Evolutionary conservation across 768 basidiomycete genomes (phyloP).

Genomic region (Boletus barrowsii): DNA sequence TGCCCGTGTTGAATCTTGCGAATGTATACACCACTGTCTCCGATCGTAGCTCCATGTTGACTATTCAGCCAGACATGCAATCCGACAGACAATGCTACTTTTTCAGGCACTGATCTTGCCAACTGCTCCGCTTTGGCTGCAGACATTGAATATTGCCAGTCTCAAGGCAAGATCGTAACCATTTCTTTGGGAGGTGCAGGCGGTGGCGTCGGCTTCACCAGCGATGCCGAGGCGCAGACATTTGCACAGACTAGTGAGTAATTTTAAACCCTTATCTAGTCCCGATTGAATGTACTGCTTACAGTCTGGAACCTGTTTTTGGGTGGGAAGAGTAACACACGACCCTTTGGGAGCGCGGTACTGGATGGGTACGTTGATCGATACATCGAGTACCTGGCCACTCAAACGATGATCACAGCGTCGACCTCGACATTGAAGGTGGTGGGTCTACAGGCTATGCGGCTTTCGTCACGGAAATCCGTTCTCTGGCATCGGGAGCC

Average conservation of each 20-base stretch:
- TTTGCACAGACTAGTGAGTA: conserved; percentile 28
- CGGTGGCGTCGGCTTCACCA: conserved; percentile 38
- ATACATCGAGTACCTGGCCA: not conserved
- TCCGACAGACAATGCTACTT: conserved; percentile 36
- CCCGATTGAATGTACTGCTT: not conserved
- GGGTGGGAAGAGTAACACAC: conserved; percentile 40
- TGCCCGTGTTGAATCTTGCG: conserved; percentile 65
- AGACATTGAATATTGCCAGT: conserved; percentile 44
- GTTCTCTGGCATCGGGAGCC: conserved; percentile 23
- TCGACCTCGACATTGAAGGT: conserved; percentile 78
- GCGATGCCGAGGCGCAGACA: conserved; percentile 35
- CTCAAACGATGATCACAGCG: conserved; percentile 28
- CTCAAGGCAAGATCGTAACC: conserved; percentile 46
- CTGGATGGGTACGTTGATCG: conserved; percentile 40
- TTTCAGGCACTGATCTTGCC: conserved; percentile 40
- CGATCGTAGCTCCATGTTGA: not conserved
- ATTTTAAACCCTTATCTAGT: conserved; percentile 8
- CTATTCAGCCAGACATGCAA: conserved; percentile 39
- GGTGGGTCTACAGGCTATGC: conserved; percentile 49
- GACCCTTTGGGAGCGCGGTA: conserved; percentile 45
- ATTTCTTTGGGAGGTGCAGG: conserved; percentile 44
- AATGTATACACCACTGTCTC: conserved; percentile 42
- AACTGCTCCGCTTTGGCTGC: conserved; percentile 39
- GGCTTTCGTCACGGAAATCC: conserved; percentile 38
- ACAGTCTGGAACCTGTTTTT: conserved; percentile 46